A percentile compares a stretch with the other conserved stretches of the same genome.
Conservation (phyloP, 306 rosid species). For the Casuarina equisetifolia region DNA sequence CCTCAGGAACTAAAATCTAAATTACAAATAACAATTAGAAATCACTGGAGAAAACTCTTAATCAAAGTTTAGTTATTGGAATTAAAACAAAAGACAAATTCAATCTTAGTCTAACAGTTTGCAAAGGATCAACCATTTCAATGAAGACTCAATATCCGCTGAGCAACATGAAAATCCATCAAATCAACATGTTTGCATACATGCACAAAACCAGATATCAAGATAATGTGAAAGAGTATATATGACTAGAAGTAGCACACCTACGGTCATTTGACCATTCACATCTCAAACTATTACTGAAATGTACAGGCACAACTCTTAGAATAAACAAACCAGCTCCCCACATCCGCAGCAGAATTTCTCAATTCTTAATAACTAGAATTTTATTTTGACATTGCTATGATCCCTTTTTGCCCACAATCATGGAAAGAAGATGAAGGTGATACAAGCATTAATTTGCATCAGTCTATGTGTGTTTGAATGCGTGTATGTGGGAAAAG, state of each 20-base stretch:
- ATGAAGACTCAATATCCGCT: neutral
- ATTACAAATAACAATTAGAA: neutral
- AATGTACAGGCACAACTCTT: neutral
- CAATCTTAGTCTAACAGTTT: neutral
- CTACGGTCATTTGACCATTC: neutral
- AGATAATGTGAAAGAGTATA: neutral
- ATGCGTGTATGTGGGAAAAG: neutral
- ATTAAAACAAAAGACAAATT: neutral
- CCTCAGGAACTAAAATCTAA: neutral
- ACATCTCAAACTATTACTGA: neutral
- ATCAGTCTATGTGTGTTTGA: neutral
- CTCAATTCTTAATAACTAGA: neutral
- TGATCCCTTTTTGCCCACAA: neutral
- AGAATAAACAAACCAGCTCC: neutral
- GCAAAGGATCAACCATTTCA: neutral
- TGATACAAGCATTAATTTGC: neutral
- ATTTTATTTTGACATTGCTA: neutral
- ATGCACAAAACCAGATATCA: neutral
- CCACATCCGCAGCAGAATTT: neutral
- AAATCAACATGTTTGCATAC: neutral
- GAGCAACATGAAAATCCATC: neutral
- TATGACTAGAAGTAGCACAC: neutral
- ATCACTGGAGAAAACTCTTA: too few relatives aligned
- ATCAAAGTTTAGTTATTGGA: neutral
- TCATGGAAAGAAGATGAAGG: neutral